Percentiles rank a stretch among this genome's conserved stretches.
phyloP scores from a whole-genome alignment of 2,329 filamentous ascomycete species.

The Alternaria viburni region DNA sequence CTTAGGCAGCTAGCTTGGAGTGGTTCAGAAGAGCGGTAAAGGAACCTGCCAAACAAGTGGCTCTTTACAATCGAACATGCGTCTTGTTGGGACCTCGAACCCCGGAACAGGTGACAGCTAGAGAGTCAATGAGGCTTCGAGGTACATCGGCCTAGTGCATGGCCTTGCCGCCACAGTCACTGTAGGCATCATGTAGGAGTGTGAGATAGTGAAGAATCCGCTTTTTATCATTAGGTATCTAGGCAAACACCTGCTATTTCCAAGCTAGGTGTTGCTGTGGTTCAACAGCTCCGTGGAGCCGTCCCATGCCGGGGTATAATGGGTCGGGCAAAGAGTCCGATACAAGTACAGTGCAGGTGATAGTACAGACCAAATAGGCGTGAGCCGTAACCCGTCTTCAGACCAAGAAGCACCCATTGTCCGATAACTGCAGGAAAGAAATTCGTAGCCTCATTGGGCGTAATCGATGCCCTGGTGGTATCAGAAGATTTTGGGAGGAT shows the following conservation, averaged over 20 bases:
- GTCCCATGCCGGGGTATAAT: constrained; percentile 42
- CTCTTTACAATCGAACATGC: constrained; percentile 31
- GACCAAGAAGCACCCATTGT: constrained; percentile 38
- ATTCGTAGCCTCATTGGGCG: constrained; percentile 49
- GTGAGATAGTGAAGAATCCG: constrained; percentile 26
- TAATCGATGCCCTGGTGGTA: constrained; percentile 42
- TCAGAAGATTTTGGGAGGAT: constrained; percentile 43
- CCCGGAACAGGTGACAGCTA: constrained; percentile 26
- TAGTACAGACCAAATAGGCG: constrained; percentile 50
- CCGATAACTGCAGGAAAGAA: constrained; percentile 39
- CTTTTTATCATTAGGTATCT: constrained; percentile 47
- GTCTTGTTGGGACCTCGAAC: constrained; percentile 39
- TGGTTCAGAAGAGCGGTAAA: constrained; percentile 51
- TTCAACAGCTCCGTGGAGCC: constrained; percentile 29
- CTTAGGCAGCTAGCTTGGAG: constrained; percentile 30
- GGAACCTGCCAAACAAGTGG: constrained; percentile 32
- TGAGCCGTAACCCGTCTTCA: constrained; percentile 46
- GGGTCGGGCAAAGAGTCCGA: constrained; percentile 35
- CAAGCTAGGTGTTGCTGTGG: constrained; percentile 38
- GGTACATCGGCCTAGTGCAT: constrained; percentile 14
- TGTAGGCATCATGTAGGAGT: not conserved
- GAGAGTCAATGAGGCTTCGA: constrained; percentile 14
- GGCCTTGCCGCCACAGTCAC: constrained; percentile 21
- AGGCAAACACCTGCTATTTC: constrained; percentile 38
- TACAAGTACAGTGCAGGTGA: constrained; percentile 52